phyloP scores from a whole-genome alignment of 2,329 filamentous ascomycete genomes.

The Fusarium bactridioides region DNA sequence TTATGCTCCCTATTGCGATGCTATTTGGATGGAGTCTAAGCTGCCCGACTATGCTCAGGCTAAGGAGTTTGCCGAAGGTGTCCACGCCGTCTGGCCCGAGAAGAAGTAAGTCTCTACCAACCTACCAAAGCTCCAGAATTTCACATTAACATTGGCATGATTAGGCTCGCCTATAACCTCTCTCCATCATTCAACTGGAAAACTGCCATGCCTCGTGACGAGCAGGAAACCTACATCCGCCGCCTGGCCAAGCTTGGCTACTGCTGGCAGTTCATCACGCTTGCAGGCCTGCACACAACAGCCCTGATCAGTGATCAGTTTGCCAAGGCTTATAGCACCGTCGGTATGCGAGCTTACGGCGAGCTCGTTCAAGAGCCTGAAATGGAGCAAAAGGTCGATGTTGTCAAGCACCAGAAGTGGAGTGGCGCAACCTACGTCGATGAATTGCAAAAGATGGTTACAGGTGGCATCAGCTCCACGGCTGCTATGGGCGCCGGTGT shows the following conservation, averaged over 20 bases:
- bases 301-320: constrained; percentile 93
- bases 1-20: constrained; percentile 91
- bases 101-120: constrained; percentile 75
- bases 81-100: constrained; percentile 94
- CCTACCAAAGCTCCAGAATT: background rate
- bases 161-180: constrained; percentile 93
- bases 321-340: constrained; percentile 78
- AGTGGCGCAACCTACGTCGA: constrained; percentile 94
- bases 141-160: constrained; percentile 24
- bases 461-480: constrained; percentile 88
- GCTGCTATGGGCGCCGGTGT: constrained; percentile 98
- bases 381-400: constrained; percentile 88
- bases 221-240: constrained; percentile 97
- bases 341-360: constrained; percentile 96
- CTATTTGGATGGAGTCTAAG: constrained; percentile 99
- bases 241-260: constrained; percentile 89
- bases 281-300: constrained; percentile 94
- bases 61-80: constrained; percentile 89
- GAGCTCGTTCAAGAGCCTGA: constrained; percentile 98
- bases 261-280: constrained; percentile 99
- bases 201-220: constrained; percentile 86
- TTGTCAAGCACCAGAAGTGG: constrained; percentile 99
- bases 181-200: constrained; percentile 99
- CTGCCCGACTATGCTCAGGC: constrained; percentile 91
- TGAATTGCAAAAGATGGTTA: constrained; percentile 96